Evolutionary conservation across 805 yeast genomes (phyloP), one percentile per base, ranked within the genome.

Genomic region (Spathaspora sp.): DNA sequence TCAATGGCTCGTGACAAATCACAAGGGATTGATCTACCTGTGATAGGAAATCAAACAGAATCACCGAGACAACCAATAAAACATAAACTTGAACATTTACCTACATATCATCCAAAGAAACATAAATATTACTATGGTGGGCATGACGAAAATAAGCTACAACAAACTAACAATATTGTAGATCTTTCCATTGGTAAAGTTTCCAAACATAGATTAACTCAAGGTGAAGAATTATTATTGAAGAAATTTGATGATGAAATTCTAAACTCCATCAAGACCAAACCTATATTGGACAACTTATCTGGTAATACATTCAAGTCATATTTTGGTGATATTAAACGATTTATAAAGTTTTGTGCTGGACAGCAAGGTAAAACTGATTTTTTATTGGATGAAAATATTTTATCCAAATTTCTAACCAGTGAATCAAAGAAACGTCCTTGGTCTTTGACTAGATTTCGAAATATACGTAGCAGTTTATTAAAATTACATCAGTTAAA

Each of bases 281-380:
- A 18, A 28, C 43, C 28, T 26, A 17, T 52, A 5, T 17, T 52
- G 9, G 31, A 44, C 1, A 49, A 19, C 31, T 44, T 52, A 45
- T 50, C 53, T 14, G 53, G 19, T 5, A 52, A 50, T n/a, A 52
- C 55, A 11, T 50, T 52, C 42, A 52, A 52, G 26, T 44, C 55
- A 17, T 52, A 52, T 38, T 35, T 52, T 7, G 46, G 52, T 14
- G 55, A 52, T 49, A 42, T 52, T 2, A 52, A 49, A 31, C 44
- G 47, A 14, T 52, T 52, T 19, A 49, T 52, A 14, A 46, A 43
- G 20, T 52, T 52, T 20, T 52, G 52, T 49, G 52, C 55, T 16
- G 29, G 45, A 29, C 55, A 23, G 6, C 26, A 52, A 46, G 55
- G 55, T 23, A 46, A 31, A 32, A n/a, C n/a, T 26, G 23, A 45